phyloP scores from a whole-genome alignment of 208 protist species.

The Acanthamoeba healyi region DNA sequence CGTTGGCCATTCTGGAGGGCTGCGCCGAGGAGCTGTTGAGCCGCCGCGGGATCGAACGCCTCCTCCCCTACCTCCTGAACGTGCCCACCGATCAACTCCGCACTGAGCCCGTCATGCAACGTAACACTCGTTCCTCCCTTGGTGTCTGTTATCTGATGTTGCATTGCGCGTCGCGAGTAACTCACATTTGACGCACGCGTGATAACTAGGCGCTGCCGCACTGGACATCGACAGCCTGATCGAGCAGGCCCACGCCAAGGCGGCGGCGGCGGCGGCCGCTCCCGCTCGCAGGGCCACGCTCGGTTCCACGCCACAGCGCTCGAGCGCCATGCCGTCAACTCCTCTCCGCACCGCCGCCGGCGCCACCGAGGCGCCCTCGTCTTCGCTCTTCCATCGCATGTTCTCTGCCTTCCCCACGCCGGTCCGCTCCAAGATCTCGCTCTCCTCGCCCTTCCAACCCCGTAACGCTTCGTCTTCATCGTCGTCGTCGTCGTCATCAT shows the following conservation, averaged over 20 bases:
- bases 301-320: not conserved
- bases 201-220: not conserved
- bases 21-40: not conserved
- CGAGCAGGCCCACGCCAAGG: not conserved
- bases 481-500: not conserved
- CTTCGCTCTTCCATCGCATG: slow-evolving; percentile 26
- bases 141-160: not conserved
- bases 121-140: not conserved
- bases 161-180: too few species aligned
- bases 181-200: not conserved
- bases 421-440: slow-evolving; percentile 21
- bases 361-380: not conserved
- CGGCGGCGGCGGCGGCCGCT: not conserved
- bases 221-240: not conserved
- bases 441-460: slow-evolving; percentile 6
- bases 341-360: not conserved
- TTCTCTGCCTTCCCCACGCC: slow-evolving; percentile 47
- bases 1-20: slow-evolving; percentile 32
- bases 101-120: not conserved
- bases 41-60: not conserved
- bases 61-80: slow-evolving; percentile 39
- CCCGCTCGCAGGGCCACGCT: not conserved
- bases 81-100: not conserved
- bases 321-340: not conserved
- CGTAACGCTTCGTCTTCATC: not conserved